Evolutionary conservation across 2,329 filamentous ascomycete genomes (phyloP).

Genomic region (Gnomoniopsis smithogilvyi): DNA sequence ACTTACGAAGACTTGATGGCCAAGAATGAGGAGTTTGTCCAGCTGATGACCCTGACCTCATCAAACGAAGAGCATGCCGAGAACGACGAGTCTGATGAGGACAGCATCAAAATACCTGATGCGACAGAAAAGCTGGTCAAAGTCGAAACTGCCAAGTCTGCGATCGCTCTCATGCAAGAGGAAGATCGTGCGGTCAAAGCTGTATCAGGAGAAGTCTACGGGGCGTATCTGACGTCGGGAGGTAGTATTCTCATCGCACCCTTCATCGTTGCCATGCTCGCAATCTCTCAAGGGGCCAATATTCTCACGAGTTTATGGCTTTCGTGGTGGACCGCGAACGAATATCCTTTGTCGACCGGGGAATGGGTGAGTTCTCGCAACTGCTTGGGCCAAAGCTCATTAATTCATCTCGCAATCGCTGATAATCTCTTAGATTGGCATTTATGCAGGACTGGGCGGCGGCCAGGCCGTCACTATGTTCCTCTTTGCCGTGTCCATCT

Average conservation of each 20-base stretch:
- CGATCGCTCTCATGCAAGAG: conserved; percentile 63
- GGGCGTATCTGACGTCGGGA: conserved; percentile 72
- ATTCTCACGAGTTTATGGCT: conserved; percentile 89
- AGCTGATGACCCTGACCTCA: conserved; percentile 82
- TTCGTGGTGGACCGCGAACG: conserved; percentile 86
- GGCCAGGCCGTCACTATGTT: conserved; percentile 75
- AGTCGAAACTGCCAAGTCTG: conserved; percentile 52
- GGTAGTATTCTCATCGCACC: conserved; percentile 68
- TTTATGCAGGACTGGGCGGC: conserved; percentile 68
- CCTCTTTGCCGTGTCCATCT: conserved; percentile 72
- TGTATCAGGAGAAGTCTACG: conserved; percentile 78
- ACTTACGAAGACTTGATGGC: conserved; percentile 64
- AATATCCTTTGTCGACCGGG: conserved; percentile 64
- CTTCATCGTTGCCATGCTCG: conserved; percentile 58
- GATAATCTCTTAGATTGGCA: conserved; percentile 60
- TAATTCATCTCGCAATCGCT: not conserved
- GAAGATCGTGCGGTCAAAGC: conserved; percentile 69
- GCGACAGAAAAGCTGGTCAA: conserved; percentile 38
- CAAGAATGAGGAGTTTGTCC: conserved; percentile 66
- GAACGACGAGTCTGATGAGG: conserved; percentile 43
- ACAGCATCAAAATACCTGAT: conserved; percentile 25
- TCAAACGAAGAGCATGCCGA: conserved; percentile 62
- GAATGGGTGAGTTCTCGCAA: conserved; percentile 19
- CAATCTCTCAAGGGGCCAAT: conserved; percentile 77
- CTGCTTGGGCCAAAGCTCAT: too few species aligned